A percentile compares a stretch with the other conserved stretches of the same genome.
Conservation (phyloP, 306 rosid genomes). For the Begonia fuchsioides region DNA sequence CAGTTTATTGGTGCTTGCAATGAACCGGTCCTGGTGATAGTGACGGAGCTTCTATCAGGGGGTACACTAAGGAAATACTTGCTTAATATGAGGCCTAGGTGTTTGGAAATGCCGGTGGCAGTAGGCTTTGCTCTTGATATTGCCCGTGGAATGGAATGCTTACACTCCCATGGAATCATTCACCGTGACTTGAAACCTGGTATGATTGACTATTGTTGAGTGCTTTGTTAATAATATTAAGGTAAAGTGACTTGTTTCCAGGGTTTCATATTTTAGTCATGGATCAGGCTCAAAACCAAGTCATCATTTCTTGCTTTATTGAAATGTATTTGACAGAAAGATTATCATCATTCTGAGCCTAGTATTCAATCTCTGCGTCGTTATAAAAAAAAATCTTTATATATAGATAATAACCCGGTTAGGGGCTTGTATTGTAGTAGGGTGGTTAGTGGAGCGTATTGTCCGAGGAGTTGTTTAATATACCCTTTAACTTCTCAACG, state of each 20-base stretch:
- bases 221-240: not conserved
- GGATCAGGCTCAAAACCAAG: no score
- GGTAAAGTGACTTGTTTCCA: no score
- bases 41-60: conserved; percentile 60
- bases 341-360: no score
- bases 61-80: conserved; percentile 53
- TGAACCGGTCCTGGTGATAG: conserved; percentile 66
- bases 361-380: no score
- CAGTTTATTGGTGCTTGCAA: conserved; percentile 76
- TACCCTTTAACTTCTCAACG: no score
- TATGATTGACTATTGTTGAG: conserved; percentile 10
- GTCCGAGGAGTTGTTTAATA: no score
- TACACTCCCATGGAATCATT: conserved; percentile 62
- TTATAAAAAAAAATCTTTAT: no score
- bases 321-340: not conserved
- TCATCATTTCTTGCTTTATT: not conserved
- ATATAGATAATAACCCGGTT: no score
- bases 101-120: conserved; percentile 36
- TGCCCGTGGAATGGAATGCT: conserved; percentile 49
- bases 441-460: no score
- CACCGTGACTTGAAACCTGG: conserved; percentile 70
- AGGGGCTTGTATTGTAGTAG: no score
- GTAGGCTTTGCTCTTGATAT: conserved; percentile 46
- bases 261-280: no score
- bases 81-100: conserved; percentile 32